A percentile compares a stretch with the other conserved stretches of the same genome.
Evolutionary conservation across 768 basidiomycete species (phyloP).

Genomic region (Psilocybe tampanensis): DNA sequence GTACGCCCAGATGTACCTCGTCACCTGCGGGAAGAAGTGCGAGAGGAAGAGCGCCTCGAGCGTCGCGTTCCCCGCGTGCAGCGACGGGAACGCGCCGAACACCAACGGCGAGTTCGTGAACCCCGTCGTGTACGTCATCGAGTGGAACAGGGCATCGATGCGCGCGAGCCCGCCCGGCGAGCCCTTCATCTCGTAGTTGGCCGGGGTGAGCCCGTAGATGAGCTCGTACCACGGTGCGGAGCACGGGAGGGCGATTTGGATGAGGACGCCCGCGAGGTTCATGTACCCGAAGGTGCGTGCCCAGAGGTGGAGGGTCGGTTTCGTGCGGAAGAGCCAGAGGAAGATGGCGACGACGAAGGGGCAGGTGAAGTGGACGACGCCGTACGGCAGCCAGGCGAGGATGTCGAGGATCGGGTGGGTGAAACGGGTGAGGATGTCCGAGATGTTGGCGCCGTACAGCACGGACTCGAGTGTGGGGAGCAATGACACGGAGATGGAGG

Average conservation of each 20-base stretch:
- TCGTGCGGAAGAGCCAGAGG: slow-evolving; percentile 88
- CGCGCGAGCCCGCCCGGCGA: slow-evolving; percentile 92
- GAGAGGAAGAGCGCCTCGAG: slow-evolving; percentile 91
- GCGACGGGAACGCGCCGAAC: slow-evolving; percentile 95
- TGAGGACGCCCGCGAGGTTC: slow-evolving; percentile 86
- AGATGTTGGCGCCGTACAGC: slow-evolving; percentile 96
- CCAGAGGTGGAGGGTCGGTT: slow-evolving; percentile 82
- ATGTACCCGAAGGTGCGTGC: slow-evolving; percentile 89
- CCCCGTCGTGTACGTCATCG: slow-evolving; percentile 70
- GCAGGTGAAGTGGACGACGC: slow-evolving; percentile 86
- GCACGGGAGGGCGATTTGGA: slow-evolving; percentile 89
- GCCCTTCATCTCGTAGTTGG: slow-evolving; percentile 89
- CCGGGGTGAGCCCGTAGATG: slow-evolving; percentile 94
- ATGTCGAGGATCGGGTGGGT: slow-evolving; percentile 93
- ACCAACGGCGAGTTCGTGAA: slow-evolving; percentile 91
- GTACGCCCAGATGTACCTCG: slow-evolving; percentile 78
- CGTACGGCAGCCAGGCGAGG: slow-evolving; percentile 95
- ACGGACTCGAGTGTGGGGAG: slow-evolving; percentile 95
- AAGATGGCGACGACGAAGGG: slow-evolving; percentile 87
- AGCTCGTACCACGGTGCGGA: slow-evolving; percentile 98
- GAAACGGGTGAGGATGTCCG: slow-evolving; percentile 92
- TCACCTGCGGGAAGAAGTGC: slow-evolving; percentile 87
- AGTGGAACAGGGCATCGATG: slow-evolving; percentile 86
- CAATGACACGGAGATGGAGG: slow-evolving; percentile 86
- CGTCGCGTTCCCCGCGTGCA: slow-evolving; percentile 90